phyloP scores from a whole-genome alignment of 768 basidiomycete species.

The Panellus pusillus region DNA sequence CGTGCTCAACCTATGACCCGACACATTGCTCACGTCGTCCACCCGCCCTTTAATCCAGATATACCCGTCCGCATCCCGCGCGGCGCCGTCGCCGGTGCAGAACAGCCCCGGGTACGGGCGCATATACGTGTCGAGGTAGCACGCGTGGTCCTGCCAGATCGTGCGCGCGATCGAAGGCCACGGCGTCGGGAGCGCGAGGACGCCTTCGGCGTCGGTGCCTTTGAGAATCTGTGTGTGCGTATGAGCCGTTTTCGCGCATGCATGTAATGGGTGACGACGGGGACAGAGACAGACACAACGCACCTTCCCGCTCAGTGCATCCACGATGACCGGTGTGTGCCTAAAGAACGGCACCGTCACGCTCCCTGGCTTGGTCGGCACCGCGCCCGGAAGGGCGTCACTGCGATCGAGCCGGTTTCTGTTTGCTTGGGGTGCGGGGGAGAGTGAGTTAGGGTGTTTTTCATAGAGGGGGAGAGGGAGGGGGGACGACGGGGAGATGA shows the following conservation, averaged over 20 bases:
- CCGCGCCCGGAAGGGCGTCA: constrained; percentile 94
- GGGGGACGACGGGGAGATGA: no score
- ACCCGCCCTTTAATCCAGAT: constrained; percentile 99
- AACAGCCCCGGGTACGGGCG: constrained; percentile 89
- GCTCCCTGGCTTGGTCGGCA: constrained; percentile 93
- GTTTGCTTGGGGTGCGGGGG: constrained; percentile 74
- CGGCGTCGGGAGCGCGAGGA: constrained; percentile 79
- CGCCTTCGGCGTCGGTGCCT: constrained; percentile 88
- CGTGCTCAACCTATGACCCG: constrained; percentile 94
- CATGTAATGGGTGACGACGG: no score
- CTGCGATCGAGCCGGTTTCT: constrained; percentile 93
- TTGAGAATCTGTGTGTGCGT: constrained; percentile 69
- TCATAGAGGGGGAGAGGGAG: no score
- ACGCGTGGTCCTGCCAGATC: constrained; percentile 88
- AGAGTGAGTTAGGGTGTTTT: neutral
- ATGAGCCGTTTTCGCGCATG: no score
- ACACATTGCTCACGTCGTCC: constrained; percentile 98
- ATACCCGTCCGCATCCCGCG: constrained; percentile 92
- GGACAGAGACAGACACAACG: constrained; percentile 8
- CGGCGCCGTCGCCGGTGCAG: constrained; percentile 98
- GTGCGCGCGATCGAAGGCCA: constrained; percentile 97
- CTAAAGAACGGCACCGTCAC: constrained; percentile 99
- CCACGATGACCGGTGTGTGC: constrained; percentile 84
- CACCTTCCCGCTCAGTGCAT: constrained; percentile 72
- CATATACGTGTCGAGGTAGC: constrained; percentile 60